phyloP scores from a whole-genome alignment of 129 eudicot genomes.

The Lactuca saligna region DNA sequence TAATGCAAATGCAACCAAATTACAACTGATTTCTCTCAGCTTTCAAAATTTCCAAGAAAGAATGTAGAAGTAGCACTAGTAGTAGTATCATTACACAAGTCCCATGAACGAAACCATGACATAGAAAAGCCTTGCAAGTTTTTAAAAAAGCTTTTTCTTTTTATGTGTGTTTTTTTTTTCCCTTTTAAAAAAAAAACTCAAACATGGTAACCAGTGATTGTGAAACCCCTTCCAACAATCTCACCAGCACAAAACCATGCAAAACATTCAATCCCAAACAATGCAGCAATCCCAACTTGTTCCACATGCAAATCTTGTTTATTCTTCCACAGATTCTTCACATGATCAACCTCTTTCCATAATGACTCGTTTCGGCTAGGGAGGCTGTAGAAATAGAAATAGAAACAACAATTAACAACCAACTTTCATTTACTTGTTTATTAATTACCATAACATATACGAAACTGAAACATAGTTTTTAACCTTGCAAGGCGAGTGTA shows the following conservation, averaged over 20 bases:
- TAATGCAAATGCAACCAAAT: conserved; percentile 20
- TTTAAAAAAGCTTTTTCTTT: conserved; percentile 19
- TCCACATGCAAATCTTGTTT: conserved; percentile 67
- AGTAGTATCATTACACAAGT: conserved; percentile 28
- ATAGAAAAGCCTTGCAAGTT: conserved; percentile 26
- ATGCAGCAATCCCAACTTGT: conserved; percentile 69
- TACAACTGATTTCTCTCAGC: conserved; percentile 34
- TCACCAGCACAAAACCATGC: conserved; percentile 91
- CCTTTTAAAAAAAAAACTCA: conserved; percentile 23
- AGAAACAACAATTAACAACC: no score
- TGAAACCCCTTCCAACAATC: conserved; percentile 83
- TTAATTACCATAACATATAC: no score
- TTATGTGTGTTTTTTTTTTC: conserved; percentile 12
- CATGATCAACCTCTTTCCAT: conserved; percentile 69
- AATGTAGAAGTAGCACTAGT: conserved; percentile 11
- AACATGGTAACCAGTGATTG: conserved; percentile 71
- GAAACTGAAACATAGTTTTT: neutral
- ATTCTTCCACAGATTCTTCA: conserved; percentile 68
- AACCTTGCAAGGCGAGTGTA: conserved; percentile 95
- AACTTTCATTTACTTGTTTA: neutral
- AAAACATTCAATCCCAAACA: conserved; percentile 74
- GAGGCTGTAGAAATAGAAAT: conserved; percentile 43
- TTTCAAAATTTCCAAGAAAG: conserved; percentile 36
- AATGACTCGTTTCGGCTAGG: conserved; percentile 67
- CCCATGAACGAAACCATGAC: conserved; percentile 12